A percentile compares a stretch with the other conserved stretches of the same genome.
Conservation (phyloP, 345 rosid species). For the Salix suchowensis region DNA sequence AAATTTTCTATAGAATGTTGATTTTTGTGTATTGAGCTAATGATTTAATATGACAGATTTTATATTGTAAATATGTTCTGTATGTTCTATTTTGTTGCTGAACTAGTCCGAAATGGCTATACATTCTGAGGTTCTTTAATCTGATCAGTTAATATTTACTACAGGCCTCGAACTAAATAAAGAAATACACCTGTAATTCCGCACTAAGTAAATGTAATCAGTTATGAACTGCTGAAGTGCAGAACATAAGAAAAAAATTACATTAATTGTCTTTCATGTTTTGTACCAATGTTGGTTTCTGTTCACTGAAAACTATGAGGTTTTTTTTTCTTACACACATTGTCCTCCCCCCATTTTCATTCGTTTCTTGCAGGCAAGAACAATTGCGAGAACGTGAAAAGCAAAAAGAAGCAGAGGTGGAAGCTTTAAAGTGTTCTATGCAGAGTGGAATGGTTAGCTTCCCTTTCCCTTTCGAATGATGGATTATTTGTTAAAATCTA, state of each 20-base stretch:
- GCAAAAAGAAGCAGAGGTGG: slow-evolving; percentile 82
- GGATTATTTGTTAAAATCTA: background rate
- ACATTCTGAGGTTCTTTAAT: too few species aligned
- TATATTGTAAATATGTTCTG: too few species aligned
- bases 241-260: too few species aligned
- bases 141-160: too few species aligned
- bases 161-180: too few species aligned
- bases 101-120: too few species aligned
- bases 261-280: background rate
- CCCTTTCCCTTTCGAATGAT: background rate
- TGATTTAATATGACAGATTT: too few species aligned
- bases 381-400: slow-evolving; percentile 69
- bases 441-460: slow-evolving; percentile 93
- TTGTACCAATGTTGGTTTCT: background rate
- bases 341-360: background rate
- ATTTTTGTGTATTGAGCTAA: too few species aligned
- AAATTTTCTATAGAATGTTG: background rate
- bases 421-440: slow-evolving; percentile 71
- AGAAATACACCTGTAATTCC: too few species aligned
- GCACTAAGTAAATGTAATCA: too few species aligned
- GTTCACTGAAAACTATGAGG: background rate
- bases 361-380: slow-evolving; percentile 54
- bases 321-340: background rate
- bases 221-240: too few species aligned
- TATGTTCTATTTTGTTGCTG: too few species aligned